Conservation (phyloP, 352 stramenopile species). For the Globisporangium rhizosaccharum region DNA sequence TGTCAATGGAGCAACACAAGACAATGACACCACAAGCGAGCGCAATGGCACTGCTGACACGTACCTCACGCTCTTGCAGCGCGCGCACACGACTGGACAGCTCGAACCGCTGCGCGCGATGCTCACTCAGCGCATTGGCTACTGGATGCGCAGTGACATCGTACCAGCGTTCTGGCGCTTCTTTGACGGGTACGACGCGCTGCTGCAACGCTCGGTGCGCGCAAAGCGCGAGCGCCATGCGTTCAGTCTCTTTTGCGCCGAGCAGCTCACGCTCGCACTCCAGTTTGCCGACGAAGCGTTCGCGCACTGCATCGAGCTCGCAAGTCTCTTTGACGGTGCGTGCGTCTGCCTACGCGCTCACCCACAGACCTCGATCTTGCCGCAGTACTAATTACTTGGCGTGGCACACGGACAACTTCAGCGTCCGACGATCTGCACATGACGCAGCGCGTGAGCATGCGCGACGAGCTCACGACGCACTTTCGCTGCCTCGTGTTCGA, state of each 20-base stretch:
- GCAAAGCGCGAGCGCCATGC: slow-evolving; percentile 22
- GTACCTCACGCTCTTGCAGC: slow-evolving; percentile 31
- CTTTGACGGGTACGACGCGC: slow-evolving; percentile 25
- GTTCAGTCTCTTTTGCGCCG: slow-evolving; percentile 41
- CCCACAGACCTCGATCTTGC: neutral
- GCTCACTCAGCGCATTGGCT: slow-evolving; percentile 52
- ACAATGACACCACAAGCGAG: neutral
- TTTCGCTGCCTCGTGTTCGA: slow-evolving; percentile 62
- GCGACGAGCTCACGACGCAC: slow-evolving; percentile 37
- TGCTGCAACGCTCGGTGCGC: slow-evolving; percentile 13
- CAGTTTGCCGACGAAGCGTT: slow-evolving; percentile 72
- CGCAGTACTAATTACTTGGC: neutral
- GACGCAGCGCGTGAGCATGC: slow-evolving; percentile 21
- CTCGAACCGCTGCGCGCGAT: slow-evolving; percentile 49
- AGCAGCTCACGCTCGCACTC: slow-evolving; percentile 65
- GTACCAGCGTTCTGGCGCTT: slow-evolving; percentile 63
- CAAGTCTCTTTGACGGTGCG: slow-evolving; percentile 44
- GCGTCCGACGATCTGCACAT: neutral
- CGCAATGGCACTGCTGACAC: slow-evolving; percentile 10
- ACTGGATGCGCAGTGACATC: slow-evolving; percentile 61
- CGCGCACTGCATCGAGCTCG: slow-evolving; percentile 56
- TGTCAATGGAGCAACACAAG: neutral
- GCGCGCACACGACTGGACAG: slow-evolving; percentile 19
- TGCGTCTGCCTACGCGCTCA: too few relatives aligned
- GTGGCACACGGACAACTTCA: neutral